Evolutionary conservation across 139 green algal species (phyloP), one percentile per base, ranked within the genome.

Genomic region (Chlamydomonas eustigma): DNA sequence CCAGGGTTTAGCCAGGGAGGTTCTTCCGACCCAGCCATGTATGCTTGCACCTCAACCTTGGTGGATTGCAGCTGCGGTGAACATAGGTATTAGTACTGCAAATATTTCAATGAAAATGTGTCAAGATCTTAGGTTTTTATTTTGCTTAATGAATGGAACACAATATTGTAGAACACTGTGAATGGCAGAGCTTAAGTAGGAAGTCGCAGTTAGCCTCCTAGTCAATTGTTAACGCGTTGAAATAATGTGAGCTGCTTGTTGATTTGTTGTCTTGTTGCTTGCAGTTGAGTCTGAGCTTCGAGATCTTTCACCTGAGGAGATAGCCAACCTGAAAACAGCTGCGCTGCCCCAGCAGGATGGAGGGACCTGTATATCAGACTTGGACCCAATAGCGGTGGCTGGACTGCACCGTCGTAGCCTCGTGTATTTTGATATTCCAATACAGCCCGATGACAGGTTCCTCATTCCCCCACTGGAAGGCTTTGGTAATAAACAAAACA

Each of bases 361-460:
- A 12, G 44, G 24, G 8, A 25, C 74, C 24, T 75, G 75, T 28
- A 75, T 84, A 65, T 34, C 74, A 1, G 78, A 84, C 28, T 44
- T 87, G 44, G 75, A 84, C 22, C 30, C n/a, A 2, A 64, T 18
- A 2, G 66, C 87, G 72, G 44, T 85, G 76, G 38, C 67, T 22
- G 50, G 38, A n/a, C 77, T 89, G 71, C 75, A 83, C 76, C 81
- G 76, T 37, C 51, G 52, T 5, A 28, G 93, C 0, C 86, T 98
- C n/a, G 66, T 97, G 6, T 97, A 96, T 83, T 58, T 97, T 2
- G 87, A 94, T 3, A 86, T 98, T n/a, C 93, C 92, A 0, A 86
- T 97, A 2, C 37, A 71, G n/a, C 79, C 84, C 0, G 71, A 85
- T 30, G 92, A 98, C 83, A 81, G 92, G 4, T 90, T 98, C 67